phyloP scores from a whole-genome alignment of 805 yeast species.

The Starmerella riodocensis region DNA sequence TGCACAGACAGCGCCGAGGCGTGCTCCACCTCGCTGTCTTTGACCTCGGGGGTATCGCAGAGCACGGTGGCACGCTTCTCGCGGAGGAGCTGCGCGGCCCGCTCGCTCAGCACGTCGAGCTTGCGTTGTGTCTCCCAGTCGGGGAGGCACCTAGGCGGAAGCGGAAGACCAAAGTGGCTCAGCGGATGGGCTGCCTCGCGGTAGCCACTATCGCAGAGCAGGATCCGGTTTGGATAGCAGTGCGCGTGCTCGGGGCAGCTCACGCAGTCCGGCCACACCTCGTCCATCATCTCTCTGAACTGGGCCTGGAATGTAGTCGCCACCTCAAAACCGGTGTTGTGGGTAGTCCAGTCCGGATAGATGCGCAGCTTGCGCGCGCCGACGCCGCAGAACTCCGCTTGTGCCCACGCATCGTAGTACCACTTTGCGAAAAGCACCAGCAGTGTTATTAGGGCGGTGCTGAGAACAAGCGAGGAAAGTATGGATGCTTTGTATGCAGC shows the following conservation, averaged over 20 bases:
- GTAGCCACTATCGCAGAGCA: constrained; percentile 63
- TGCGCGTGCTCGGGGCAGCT: constrained; percentile 72
- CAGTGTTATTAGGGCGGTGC: background rate
- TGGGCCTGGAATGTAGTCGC: constrained; percentile 5
- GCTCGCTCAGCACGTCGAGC: constrained; percentile 49
- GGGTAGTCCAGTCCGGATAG: constrained; percentile 15
- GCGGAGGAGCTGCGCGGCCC: constrained; percentile 53
- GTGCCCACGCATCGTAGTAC: constrained; percentile 10
- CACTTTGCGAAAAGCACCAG: constrained; percentile 6
- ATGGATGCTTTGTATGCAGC: background rate
- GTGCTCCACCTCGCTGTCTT: constrained; percentile 24
- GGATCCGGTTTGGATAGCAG: constrained; percentile 47
- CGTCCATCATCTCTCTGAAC: constrained; percentile 14
- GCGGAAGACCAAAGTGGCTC: constrained; percentile 43
- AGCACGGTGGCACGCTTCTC: constrained; percentile 50
- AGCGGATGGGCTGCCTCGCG: constrained; percentile 40
- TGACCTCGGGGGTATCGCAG: constrained; percentile 33
- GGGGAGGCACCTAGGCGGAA: constrained; percentile 53
- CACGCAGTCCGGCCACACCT: constrained; percentile 34
- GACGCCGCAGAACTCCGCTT: constrained; percentile 18
- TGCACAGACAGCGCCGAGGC: constrained; percentile 30
- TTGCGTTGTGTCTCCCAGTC: constrained; percentile 61
- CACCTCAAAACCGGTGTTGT: constrained; percentile 3
- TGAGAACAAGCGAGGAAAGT: background rate
- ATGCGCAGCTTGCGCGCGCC: constrained; percentile 2